These are phyloP conservation scores for Fusarium sp. DNA, from an alignment of 2,329 filamentous ascomycete genomes.

Conservation along the genomic window DNA sequence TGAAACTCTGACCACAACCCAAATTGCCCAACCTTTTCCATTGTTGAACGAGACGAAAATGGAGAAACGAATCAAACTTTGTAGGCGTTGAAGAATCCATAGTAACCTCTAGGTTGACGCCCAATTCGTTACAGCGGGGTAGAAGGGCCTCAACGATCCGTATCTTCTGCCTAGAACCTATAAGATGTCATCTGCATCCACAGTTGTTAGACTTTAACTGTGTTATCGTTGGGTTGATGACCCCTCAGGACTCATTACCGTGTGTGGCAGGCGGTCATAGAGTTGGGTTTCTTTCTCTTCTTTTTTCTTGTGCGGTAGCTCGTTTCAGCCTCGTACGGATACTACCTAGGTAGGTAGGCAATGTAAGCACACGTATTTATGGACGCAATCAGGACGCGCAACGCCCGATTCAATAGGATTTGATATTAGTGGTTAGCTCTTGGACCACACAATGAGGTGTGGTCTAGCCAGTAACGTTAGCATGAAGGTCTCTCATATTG, in stretches of 20 bases:
- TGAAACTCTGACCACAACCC: slow-evolving; percentile 13
- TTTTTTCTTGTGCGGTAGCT: neutral
- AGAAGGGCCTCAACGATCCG: slow-evolving; percentile 24
- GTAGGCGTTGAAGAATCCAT: neutral
- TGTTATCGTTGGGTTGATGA: slow-evolving; percentile 3
- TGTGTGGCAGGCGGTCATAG: neutral
- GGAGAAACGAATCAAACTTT: slow-evolving; percentile 2
- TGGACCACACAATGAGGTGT: neutral
- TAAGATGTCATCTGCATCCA: slow-evolving; percentile 1
- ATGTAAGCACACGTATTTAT: neutral
- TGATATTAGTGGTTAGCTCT: neutral
- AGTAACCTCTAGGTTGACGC: slow-evolving; percentile 18
- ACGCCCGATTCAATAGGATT: neutral
- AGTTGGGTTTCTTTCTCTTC: neutral
- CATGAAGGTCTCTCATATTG: neutral
- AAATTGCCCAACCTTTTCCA: slow-evolving; percentile 6
- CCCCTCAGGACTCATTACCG: neutral
- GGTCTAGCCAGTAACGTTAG: neutral
- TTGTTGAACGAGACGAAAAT: slow-evolving; percentile 7
- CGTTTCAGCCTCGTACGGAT: neutral
- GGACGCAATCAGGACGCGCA: neutral
- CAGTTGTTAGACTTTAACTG: neutral
- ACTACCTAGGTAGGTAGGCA: neutral
- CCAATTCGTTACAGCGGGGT: slow-evolving; percentile 26
- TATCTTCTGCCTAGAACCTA: neutral